Evolutionary conservation across 1,284 basidiomycete genomes (phyloP), one percentile per base, ranked within the genome.

Genomic region (Bjerkandera adusta): DNA sequence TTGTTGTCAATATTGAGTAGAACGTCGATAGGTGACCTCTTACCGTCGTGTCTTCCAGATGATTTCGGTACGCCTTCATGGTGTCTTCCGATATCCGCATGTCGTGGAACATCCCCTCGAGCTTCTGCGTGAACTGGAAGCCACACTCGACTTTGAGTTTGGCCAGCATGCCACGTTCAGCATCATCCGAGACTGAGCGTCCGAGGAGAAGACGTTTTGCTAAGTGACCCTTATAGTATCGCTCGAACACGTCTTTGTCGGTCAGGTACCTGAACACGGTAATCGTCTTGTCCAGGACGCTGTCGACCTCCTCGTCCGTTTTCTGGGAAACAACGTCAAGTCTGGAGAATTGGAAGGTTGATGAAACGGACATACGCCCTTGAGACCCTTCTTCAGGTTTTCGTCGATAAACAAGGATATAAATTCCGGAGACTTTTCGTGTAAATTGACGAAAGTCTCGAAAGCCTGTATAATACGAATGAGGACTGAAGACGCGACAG

Each of bases 61-160:
- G 73, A 18, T 71, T 72, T 44, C 77, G 77, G 66, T 93, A 99
- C 4, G 78, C 79, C 43, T 79, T 73, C 74, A 89, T 92, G 6
- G 83, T 85, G 47, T 99, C 97, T 21, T 75, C 71, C 15, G 92
- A 96, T 30, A 97, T 68, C 59, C 86, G 92, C 84, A 99, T 96
- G 64, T 99, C 97, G 58, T 95, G 83, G 76, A 99, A 96, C 97
- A 99, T 99, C 45, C 97, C 96, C 66, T 99, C 96, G 56, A 99
- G 74, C 65, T 97, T 97, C 68, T 97, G 93, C 1, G 97, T 98
- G 64, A 98, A 99, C 61, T 96, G 92, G 61, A 90, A 91, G 6
- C 97, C 97, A 59, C 90, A 92, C 68, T 99, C 95, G 32, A 98
- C 78, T 72, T 99, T 99, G 63, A 99, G 84, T 70, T 98, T 99